A percentile compares a stretch with the other conserved stretches of the same genome.
These are phyloP conservation scores for Phycomyces blakesleeanus DNA, from an alignment of 192 early-diverging fungal species.

Conservation along the genomic window DNA sequence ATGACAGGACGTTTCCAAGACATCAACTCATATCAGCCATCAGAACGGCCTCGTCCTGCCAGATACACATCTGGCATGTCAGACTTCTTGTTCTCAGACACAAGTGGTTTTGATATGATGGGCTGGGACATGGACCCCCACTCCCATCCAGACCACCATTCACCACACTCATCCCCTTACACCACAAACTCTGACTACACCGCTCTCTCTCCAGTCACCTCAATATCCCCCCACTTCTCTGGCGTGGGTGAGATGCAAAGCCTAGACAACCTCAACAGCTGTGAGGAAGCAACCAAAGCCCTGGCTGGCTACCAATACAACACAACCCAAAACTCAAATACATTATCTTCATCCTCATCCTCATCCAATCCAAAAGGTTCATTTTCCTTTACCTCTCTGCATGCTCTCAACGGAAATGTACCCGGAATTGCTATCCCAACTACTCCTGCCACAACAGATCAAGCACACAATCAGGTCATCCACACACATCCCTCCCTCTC, in stretches of 20 bases:
- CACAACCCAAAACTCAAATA: not conserved
- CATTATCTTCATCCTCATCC: not conserved
- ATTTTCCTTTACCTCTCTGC: too few relatives aligned
- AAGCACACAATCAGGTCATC: not conserved
- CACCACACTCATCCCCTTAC: not conserved
- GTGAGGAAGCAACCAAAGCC: constrained; percentile 1
- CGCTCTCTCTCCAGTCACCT: not conserved
- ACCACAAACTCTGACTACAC: not conserved
- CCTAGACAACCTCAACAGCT: not conserved
- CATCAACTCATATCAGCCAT: not conserved
- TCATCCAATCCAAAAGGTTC: not conserved
- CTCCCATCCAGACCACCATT: not conserved
- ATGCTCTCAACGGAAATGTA: constrained; percentile 1
- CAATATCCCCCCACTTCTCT: not conserved
- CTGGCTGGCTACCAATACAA: constrained; percentile 1
- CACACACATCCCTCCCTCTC: not conserved
- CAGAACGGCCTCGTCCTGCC: not conserved
- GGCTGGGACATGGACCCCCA: not conserved
- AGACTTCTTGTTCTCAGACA: not conserved
- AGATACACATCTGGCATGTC: not conserved
- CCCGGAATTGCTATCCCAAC: constrained; percentile 14
- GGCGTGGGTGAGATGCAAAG: too few relatives aligned
- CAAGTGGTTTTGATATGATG: not conserved
- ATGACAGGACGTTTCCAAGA: not conserved
- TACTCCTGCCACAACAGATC: not conserved